These are phyloP conservation scores for Termitomyces heimii DNA, from an alignment of 768 basidiomycete species.

Conservation along the genomic window DNA sequence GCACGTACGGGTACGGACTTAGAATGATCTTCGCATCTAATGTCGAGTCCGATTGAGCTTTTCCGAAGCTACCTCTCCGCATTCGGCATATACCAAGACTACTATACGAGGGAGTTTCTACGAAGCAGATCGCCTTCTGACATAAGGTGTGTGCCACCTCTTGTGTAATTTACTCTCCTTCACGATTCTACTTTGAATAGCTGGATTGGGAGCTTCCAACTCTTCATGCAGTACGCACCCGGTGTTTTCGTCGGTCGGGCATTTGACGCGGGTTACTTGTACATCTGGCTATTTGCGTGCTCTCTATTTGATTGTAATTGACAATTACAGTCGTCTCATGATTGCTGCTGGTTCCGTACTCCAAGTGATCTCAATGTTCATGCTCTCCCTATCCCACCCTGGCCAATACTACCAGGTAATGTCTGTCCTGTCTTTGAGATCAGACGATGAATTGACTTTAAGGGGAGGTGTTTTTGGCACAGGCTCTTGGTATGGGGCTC, in stretches of 20 bases:
- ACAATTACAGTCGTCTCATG: constrained; percentile 28
- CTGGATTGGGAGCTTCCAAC: constrained; percentile 46
- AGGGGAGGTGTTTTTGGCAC: constrained; percentile 41
- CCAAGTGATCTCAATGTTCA: constrained; percentile 35
- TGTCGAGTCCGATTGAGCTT: constrained; percentile 15
- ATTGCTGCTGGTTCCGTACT: constrained; percentile 27
- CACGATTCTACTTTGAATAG: constrained; percentile 16
- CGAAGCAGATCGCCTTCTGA: constrained; percentile 34
- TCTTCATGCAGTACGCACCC: constrained; percentile 37
- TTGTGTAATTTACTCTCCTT: background rate
- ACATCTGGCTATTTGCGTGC: constrained; percentile 16
- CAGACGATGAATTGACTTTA: background rate
- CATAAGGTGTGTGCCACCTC: constrained; percentile 26
- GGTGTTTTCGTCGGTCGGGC: constrained; percentile 34
- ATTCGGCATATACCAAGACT: constrained; percentile 45
- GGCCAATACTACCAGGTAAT: constrained; percentile 40
- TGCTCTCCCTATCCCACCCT: constrained; percentile 35
- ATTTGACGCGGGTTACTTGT: constrained; percentile 47
- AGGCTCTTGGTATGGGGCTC: constrained; percentile 52
- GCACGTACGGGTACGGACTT: constrained; percentile 35
- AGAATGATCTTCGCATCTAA: background rate
- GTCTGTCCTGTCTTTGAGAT: background rate
- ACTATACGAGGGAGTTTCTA: constrained; percentile 36
- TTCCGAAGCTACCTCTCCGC: constrained; percentile 35
- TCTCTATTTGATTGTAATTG: constrained; percentile 2